Evolutionary conservation across 2,329 filamentous ascomycete species (phyloP).

Genomic region (Diaporthe ilicicola): DNA sequence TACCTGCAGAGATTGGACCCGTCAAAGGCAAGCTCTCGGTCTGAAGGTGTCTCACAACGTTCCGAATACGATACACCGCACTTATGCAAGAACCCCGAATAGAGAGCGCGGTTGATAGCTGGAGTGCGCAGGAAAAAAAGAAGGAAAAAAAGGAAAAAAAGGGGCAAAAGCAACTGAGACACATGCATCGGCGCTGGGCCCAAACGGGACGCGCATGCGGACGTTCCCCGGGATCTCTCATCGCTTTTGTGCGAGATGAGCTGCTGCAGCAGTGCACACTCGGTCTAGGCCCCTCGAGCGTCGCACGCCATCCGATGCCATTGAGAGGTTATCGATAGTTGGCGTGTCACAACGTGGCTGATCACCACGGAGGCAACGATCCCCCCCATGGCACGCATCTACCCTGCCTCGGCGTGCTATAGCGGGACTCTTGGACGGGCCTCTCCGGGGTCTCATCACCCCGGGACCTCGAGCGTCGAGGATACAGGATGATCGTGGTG

Average conservation of each 20-base stretch:
- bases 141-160: not conserved
- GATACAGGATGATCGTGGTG: not conserved
- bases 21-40: constrained; percentile 15
- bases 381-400: not conserved
- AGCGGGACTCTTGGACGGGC: constrained; percentile 2
- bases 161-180: not conserved
- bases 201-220: not conserved
- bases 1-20: constrained; percentile 21
- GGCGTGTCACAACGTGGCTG: constrained; percentile 14
- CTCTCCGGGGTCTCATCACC: constrained; percentile 1
- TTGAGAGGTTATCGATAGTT: constrained; percentile 25
- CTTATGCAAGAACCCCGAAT: not conserved
- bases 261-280: not conserved
- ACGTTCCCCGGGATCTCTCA: constrained; percentile 14
- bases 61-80: constrained; percentile 17
- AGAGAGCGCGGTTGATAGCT: not conserved
- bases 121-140: constrained; percentile 3
- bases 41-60: constrained; percentile 1
- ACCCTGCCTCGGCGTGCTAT: not conserved
- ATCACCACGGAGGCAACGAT: constrained; percentile 5
- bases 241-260: constrained; percentile 19
- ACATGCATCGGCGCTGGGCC: constrained; percentile 10
- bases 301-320: constrained; percentile 18
- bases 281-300: constrained; percentile 12
- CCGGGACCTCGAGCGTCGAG: not conserved